Evolutionary conservation across 2,329 filamentous ascomycete species (phyloP), one percentile per base, ranked within the genome.

Genomic region (Pseudopithomyces maydicus): DNA sequence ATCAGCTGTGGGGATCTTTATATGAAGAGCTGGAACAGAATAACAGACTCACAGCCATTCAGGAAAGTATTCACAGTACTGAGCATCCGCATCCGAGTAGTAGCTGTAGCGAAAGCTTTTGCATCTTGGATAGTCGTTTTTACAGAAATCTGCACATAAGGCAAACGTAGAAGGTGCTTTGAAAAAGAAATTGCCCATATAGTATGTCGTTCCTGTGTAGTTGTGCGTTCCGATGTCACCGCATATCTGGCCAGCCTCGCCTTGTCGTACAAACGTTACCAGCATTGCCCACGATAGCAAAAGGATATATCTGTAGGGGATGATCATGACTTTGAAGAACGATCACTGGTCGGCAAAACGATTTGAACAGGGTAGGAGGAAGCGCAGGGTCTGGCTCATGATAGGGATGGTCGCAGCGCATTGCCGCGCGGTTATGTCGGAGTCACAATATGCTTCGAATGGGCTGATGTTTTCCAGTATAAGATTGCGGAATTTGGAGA

Each of bases 111-210:
- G 61, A 42, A 69, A 69, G 14, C 46, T 54, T 23, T 57, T 50
- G 35, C 66, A 70, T 12, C 35, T 53, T 6, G 43, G 35, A 23
- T 45, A 29, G 29, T 65, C 59, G 20, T 58, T 58, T 44, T 63
- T 62, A 48, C 65, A 69, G 23, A 58, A 69, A 17, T 58, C 54
- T 3, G 60, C 65, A 43, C 66, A 70, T 5, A 70, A 48, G 2
- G 55, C 54, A 23, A 67, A 66, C 2, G 54, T 58, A 4, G 61
- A 47, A 8, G 56, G 58, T 2, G 63, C 61, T 26, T 58, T 62
- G 55, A 61, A 69, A 46, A 67, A 66, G 56, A 67, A 67, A 23
- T 68, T 67, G 5, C 63, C 62, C 65, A 68, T 68, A 23, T 65
- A 70, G 22, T 54, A 65, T 1, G 53, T 51, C 2, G 59, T 17